Evolutionary conservation across 768 basidiomycete species (phyloP).

Genomic region (Trametes coccinea): DNA sequence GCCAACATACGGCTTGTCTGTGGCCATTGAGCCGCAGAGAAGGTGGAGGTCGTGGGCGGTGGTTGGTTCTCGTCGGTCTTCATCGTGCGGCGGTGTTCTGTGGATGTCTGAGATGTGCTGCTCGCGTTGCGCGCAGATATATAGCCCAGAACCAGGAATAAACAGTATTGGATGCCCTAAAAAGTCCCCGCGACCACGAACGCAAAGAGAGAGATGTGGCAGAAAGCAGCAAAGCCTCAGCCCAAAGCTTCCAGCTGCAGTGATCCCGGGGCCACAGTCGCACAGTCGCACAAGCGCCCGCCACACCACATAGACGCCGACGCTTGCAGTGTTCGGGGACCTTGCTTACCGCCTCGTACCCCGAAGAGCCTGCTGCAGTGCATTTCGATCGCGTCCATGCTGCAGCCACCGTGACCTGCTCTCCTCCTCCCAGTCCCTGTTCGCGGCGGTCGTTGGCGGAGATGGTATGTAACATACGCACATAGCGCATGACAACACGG

Average conservation of each 20-base stretch:
- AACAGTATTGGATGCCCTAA: too few relatives aligned
- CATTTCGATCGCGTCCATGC: background rate
- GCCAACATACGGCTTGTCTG: conserved; percentile 35
- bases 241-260: too few relatives aligned
- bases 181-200: too few relatives aligned
- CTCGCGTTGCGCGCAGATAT: background rate
- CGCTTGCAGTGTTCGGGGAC: too few relatives aligned
- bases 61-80: conserved; percentile 42
- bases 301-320: too few relatives aligned
- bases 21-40: conserved; percentile 42
- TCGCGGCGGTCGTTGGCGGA: background rate
- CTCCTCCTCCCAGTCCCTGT: background rate
- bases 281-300: background rate
- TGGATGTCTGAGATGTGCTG: background rate
- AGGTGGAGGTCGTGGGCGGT: conserved; percentile 34
- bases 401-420: background rate
- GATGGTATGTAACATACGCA: background rate
- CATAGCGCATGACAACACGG: background rate
- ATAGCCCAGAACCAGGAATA: too few relatives aligned
- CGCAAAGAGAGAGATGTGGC: too few relatives aligned
- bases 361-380: background rate
- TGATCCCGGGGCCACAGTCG: too few relatives aligned
- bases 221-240: too few relatives aligned
- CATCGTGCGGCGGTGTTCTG: conserved; percentile 29
- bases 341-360: background rate